These are phyloP conservation scores for Hygrophoropsis aurantiaca DNA, from an alignment of 768 basidiomycete genomes.

Conservation along the genomic window DNA sequence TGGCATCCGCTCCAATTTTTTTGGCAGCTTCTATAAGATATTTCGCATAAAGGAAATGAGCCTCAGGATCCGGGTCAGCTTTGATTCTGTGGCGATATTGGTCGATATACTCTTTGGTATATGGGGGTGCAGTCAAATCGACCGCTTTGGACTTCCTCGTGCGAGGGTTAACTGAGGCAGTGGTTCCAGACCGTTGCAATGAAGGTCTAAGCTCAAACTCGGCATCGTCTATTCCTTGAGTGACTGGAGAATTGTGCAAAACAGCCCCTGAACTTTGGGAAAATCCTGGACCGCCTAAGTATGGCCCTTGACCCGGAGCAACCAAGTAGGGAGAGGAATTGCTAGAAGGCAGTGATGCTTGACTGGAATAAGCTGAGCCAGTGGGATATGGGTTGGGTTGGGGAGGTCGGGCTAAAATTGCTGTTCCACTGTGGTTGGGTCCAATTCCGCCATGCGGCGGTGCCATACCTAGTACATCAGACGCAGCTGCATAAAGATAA, in stretches of 20 bases:
- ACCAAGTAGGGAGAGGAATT: constrained; percentile 31
- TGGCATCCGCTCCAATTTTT: constrained; percentile 73
- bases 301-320: constrained; percentile 19
- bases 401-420: constrained; percentile 20
- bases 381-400: constrained; percentile 27
- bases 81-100: constrained; percentile 97
- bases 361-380: constrained; percentile 10
- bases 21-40: constrained; percentile 98
- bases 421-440: constrained; percentile 6
- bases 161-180: constrained; percentile 53
- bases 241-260: constrained; percentile 4
- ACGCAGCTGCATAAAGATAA: constrained; percentile 71
- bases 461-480: constrained; percentile 77
- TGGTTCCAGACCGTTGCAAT: constrained; percentile 58
- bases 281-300: constrained; percentile 14
- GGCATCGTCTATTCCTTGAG: constrained; percentile 27
- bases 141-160: constrained; percentile 77
- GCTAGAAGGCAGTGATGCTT: constrained; percentile 29
- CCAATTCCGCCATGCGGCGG: constrained; percentile 46
- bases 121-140: constrained; percentile 81
- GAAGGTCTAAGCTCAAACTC: constrained; percentile 56
- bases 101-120: constrained; percentile 95
- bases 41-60: constrained; percentile 97
- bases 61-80: constrained; percentile 95
- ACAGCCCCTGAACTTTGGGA: constrained; percentile 27